Evolutionary conservation across 2,329 filamentous ascomycete genomes (phyloP).

Genomic region (Trichophyton rubrum): DNA sequence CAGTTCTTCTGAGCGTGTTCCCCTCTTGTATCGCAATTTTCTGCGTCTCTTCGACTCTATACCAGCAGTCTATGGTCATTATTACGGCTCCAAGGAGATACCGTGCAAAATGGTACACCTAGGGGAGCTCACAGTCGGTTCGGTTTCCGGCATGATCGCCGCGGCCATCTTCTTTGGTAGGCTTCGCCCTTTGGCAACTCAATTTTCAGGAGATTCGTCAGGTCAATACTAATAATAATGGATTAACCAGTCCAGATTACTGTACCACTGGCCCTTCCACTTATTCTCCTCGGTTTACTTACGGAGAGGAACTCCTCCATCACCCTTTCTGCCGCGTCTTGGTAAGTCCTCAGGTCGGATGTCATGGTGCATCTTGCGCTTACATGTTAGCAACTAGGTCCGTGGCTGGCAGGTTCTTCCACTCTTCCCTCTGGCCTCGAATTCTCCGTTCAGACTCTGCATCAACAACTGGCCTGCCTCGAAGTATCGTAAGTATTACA

Average conservation of each 20-base stretch:
- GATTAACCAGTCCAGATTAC: neutral
- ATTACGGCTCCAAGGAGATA: neutral
- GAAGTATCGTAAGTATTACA: neutral
- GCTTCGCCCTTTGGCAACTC: neutral
- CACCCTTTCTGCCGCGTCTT: neutral
- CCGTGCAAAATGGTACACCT: neutral
- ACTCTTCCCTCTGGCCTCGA: neutral
- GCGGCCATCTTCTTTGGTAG: neutral
- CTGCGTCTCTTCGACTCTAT: neutral
- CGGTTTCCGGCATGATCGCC: neutral
- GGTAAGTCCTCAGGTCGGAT: neutral
- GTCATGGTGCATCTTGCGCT: too few species aligned
- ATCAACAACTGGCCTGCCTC: neutral
- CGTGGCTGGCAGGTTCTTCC: neutral
- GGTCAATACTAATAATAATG: too few species aligned
- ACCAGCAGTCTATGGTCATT: neutral
- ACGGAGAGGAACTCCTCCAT: neutral
- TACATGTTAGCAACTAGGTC: too few species aligned
- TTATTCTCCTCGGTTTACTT: neutral
- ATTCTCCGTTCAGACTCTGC: neutral
- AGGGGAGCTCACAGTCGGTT: neutral
- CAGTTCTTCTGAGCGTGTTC: neutral
- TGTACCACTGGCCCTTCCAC: neutral
- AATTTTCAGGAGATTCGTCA: neutral
- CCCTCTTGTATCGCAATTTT: neutral